phyloP scores from a whole-genome alignment of 768 basidiomycete species.

The Panus rudis region DNA sequence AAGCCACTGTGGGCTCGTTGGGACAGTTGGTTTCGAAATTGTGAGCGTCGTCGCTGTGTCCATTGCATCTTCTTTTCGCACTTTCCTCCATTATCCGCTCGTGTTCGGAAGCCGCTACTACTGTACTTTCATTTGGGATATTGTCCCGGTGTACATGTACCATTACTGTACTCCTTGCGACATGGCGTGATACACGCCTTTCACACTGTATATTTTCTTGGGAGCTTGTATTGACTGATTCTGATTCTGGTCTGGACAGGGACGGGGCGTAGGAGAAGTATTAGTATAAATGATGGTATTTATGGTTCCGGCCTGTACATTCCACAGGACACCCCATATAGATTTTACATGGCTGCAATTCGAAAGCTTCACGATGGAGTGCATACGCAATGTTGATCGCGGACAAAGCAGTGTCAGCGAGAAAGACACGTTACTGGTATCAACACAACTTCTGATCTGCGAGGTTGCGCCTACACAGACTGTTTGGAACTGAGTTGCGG shows the following conservation, averaged over 20 bases:
- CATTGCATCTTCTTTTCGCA: not conserved
- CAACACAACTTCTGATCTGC: not conserved
- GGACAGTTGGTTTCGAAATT: not conserved
- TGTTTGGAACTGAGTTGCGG: not conserved
- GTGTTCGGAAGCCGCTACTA: too few relatives aligned
- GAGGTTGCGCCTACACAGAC: not conserved
- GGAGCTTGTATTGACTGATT: too few relatives aligned
- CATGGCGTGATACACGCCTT: too few relatives aligned
- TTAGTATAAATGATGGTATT: not conserved
- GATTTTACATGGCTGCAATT: not conserved
- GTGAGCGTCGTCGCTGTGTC: not conserved
- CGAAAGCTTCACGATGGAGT: not conserved
- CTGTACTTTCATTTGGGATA: too few relatives aligned
- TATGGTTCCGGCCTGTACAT: not conserved
- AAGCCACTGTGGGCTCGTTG: conserved; percentile 1
- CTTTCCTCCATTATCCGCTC: too few relatives aligned
- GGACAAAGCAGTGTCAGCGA: too few relatives aligned
- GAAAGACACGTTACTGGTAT: too few relatives aligned
- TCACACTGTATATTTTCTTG: too few relatives aligned
- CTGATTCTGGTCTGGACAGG: not conserved
- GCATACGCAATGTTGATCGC: not conserved
- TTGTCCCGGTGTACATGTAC: too few relatives aligned
- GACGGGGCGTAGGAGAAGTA: not conserved
- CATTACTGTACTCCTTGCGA: too few relatives aligned
- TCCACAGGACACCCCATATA: not conserved